Evolutionary conservation across 192 early-diverging fungal genomes (phyloP), one percentile per base, ranked within the genome.

Genomic region (Phycomyces blakesleeanus): DNA sequence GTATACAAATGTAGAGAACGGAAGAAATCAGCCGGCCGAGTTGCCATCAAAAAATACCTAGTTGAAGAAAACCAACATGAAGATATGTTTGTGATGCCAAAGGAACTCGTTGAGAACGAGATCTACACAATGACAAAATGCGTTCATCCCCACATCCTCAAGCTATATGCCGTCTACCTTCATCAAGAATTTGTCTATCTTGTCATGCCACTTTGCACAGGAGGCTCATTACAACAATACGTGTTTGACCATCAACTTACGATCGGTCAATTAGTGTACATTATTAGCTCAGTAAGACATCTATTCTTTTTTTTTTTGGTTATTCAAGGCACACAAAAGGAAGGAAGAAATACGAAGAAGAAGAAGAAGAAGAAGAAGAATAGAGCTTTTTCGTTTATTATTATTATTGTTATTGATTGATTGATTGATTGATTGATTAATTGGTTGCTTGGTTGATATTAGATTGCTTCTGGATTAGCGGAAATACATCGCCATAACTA

Each of bases 41-140:
- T 74, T 16, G 72, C 72, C 41, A 68, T 74, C 61, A 74, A 74
- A 50, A 74, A 74, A 51, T 75, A 75, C 25, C 55, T 62, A 20
- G 67, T 75, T n/a, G 63, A 69, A 63, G 67, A 69, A 40, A 44
- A 38, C 21, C 52, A 70, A 9, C 66, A 74, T 24, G 52, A 60
- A 9, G 58, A 69, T 26, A 69, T 63, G 47, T 75, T 75, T 66
- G 64, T 69, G 16, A 75, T 75, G 63, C 67, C 73, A 37, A 66
- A 69, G 41, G 67, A 75, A 26, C 64, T 75, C 16, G 73, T 75
- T 3, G 73, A 69, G 51, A 75, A 69, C 51, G 73, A 75, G 57
- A 75, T 75, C 15, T 69, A 69, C 47, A 64, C 73, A 51, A 69
- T 75, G 73, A 69, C 73, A 34, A 60, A 66, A 39, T 75, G 73